phyloP scores from a whole-genome alignment of 352 stramenopile species.

The Globisporangium alternatum region DNA sequence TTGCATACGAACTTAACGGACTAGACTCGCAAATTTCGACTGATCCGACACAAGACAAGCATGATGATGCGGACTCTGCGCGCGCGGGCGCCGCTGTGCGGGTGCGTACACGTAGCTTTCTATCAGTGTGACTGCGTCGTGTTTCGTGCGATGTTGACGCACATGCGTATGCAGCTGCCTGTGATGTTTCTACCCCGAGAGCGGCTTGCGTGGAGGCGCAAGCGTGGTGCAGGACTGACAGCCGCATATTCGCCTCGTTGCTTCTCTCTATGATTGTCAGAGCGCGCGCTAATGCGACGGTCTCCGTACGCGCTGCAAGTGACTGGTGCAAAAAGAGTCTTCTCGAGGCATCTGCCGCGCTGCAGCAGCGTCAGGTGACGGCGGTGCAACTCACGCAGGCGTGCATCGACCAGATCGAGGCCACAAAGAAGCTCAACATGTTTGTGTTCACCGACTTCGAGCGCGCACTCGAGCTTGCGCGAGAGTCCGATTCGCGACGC shows the following conservation, averaged over 20 bases:
- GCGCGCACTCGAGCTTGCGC: conserved; percentile 60
- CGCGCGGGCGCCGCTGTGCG: conserved; percentile 1
- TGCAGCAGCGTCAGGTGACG: conserved; percentile 45
- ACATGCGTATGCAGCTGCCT: too few relatives aligned
- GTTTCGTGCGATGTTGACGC: neutral
- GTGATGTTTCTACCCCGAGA: neutral
- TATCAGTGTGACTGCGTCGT: neutral
- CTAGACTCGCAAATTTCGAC: neutral
- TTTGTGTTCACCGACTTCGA: conserved; percentile 77
- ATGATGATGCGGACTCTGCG: conserved; percentile 6
- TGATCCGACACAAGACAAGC: neutral
- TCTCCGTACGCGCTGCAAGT: conserved; percentile 27
- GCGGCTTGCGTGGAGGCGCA: neutral
- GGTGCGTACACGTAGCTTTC: conserved; percentile 6
- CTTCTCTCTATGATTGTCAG: neutral
- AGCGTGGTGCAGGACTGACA: neutral
- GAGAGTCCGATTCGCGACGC: conserved; percentile 77
- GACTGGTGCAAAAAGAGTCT: conserved; percentile 68
- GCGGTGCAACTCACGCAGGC: conserved; percentile 58
- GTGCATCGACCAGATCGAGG: conserved; percentile 76
- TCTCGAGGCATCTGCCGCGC: conserved; percentile 43
- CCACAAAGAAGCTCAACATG: conserved; percentile 72
- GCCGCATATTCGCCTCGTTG: neutral
- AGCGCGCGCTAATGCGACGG: conserved; percentile 1
- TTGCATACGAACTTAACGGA: neutral